These are phyloP conservation scores for Rosa rugosa DNA, from an alignment of 306 rosid genomes.

Conservation along the genomic window DNA sequence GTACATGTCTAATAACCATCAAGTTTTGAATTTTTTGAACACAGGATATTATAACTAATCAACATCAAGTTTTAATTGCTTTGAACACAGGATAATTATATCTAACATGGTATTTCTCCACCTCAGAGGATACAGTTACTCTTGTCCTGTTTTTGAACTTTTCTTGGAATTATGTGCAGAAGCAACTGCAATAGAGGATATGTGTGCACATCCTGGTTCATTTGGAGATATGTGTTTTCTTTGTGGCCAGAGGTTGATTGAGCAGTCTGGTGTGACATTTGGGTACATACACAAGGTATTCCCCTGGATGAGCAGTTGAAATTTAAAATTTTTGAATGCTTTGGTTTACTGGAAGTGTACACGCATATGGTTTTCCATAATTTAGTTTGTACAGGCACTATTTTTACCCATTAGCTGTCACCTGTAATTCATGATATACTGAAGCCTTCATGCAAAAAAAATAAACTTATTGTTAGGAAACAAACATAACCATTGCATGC, in stretches of 20 bases:
- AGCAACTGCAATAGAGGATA: slow-evolving; percentile 35
- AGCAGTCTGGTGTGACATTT: slow-evolving; percentile 70
- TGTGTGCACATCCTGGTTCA: slow-evolving; percentile 75
- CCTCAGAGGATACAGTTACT: neutral
- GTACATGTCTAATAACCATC: neutral
- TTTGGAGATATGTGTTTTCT: slow-evolving; percentile 70
- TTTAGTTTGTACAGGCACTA: neutral
- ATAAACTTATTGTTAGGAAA: neutral
- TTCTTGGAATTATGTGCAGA: slow-evolving; percentile 37
- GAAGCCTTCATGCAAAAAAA: neutral
- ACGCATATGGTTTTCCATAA: neutral
- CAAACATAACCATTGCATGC: neutral
- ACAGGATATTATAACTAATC: neutral
- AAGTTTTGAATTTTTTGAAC: neutral
- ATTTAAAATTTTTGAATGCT: neutral
- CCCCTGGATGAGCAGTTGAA: slow-evolving; percentile 19
- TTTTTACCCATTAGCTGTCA: neutral
- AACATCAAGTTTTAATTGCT: neutral
- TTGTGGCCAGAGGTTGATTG: slow-evolving; percentile 72
- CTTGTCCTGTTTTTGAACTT: neutral
- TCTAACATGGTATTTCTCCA: neutral
- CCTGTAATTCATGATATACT: neutral
- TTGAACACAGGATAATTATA: neutral
- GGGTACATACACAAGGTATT: slow-evolving; percentile 84
- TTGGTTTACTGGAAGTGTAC: neutral